Percentiles rank a stretch among this genome's conserved stretches.
These are phyloP conservation scores for Sechiopsis laciniata DNA, from an alignment of 306 rosid genomes.

Conservation along the genomic window DNA sequence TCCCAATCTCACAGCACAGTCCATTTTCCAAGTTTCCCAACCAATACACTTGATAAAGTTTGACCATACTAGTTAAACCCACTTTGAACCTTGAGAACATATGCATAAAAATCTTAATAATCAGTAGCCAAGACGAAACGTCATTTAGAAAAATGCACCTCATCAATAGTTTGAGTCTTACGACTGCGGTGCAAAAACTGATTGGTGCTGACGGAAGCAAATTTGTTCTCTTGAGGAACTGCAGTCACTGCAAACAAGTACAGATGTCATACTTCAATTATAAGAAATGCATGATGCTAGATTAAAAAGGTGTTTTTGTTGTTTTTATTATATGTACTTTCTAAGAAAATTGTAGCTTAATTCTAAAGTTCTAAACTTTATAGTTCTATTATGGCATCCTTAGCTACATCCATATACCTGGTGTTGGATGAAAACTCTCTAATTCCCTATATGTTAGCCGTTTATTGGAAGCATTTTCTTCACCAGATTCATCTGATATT, in stretches of 20 bases:
- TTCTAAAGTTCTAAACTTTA: not conserved
- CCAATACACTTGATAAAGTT: not conserved
- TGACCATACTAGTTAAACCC: slow-evolving; percentile 1
- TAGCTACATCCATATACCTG: slow-evolving; percentile 36
- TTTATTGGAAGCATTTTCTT: slow-evolving; percentile 63
- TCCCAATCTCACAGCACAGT: slow-evolving; percentile 11
- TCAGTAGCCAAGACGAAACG: not conserved
- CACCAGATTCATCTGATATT: slow-evolving; percentile 89
- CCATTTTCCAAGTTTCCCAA: not conserved
- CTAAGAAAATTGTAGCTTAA: slow-evolving; percentile 12
- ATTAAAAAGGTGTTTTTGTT: not conserved
- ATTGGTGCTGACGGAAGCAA: slow-evolving; percentile 53
- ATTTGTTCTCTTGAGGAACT: slow-evolving; percentile 67
- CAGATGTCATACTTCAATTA: slow-evolving; percentile 17
- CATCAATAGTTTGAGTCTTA: slow-evolving; percentile 80
- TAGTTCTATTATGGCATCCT: not conserved
- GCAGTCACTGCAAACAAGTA: slow-evolving; percentile 29
- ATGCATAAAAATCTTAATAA: slow-evolving; percentile 24
- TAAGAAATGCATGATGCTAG: slow-evolving; percentile 19
- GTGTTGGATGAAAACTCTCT: slow-evolving; percentile 44
- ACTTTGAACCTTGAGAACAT: slow-evolving; percentile 17
- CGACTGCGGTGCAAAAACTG: slow-evolving; percentile 85
- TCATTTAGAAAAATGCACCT: slow-evolving; percentile 39
- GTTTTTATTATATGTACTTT: not conserved
- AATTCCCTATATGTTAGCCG: slow-evolving; percentile 53